phyloP scores from a whole-genome alignment of 1,139 yeast species.

The Debaryomyces singareniensis region DNA sequence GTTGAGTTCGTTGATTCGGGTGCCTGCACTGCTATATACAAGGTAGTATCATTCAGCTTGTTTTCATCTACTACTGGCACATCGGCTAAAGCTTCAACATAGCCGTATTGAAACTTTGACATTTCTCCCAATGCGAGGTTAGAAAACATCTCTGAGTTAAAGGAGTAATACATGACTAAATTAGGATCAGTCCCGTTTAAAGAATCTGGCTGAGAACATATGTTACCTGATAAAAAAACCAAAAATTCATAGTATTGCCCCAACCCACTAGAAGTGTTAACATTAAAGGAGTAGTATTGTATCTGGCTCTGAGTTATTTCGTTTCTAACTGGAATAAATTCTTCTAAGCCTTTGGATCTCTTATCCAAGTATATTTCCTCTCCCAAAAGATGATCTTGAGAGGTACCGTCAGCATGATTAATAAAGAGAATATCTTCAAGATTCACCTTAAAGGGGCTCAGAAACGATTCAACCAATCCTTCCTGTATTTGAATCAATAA shows the following conservation, averaged over 20 bases:
- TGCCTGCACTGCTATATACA: conserved; percentile 46
- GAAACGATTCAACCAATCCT: too few relatives aligned
- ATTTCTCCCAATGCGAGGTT: conserved; percentile 26
- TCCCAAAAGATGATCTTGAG: too few relatives aligned
- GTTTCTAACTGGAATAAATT: conserved; percentile 39
- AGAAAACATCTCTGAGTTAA: conserved; percentile 34
- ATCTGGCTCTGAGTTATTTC: conserved; percentile 32
- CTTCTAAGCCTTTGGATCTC: conserved; percentile 27
- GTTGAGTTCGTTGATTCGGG: conserved; percentile 33
- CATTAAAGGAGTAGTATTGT: conserved; percentile 39
- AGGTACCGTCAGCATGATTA: too few relatives aligned
- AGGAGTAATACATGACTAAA: conserved; percentile 45
- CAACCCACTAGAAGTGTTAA: conserved; percentile 39
- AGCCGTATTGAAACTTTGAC: conserved; percentile 39
- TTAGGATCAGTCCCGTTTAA: conserved; percentile 24
- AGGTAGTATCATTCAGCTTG: conserved; percentile 12
- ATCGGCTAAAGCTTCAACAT: conserved; percentile 50
- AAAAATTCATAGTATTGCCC: conserved; percentile 48
- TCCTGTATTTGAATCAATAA: neutral
- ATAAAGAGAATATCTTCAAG: too few relatives aligned
- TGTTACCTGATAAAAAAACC: conserved; percentile 54
- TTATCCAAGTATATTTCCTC: too few relatives aligned
- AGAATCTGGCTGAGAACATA: conserved; percentile 44
- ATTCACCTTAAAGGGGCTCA: too few relatives aligned
- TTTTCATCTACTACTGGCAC: conserved; percentile 18